phyloP scores from a whole-genome alignment of 2,329 filamentous ascomycete species.

The Fusarium napiforme region DNA sequence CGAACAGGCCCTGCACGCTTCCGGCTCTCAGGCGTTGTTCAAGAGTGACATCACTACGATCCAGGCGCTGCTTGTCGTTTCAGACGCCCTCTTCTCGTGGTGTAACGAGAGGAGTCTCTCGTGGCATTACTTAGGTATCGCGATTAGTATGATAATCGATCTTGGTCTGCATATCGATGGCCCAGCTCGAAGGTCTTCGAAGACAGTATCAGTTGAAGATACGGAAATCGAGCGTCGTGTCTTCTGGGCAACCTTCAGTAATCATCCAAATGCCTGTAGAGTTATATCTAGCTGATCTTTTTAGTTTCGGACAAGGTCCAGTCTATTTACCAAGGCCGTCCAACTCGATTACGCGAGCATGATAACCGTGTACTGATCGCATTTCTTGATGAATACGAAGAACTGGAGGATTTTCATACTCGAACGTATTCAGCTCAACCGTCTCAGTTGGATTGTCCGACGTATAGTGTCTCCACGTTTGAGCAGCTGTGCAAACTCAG shows the following conservation, averaged over 20 bases:
- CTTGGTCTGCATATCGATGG: slow-evolving; percentile 9
- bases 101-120: slow-evolving; percentile 20
- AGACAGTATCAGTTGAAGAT: slow-evolving; percentile 53
- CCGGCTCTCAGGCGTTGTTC: not conserved
- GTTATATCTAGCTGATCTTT: not conserved
- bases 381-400: slow-evolving; percentile 61
- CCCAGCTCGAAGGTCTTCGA: not conserved
- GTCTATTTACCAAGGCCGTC: slow-evolving; percentile 63
- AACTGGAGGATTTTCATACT: slow-evolving; percentile 59
- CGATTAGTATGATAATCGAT: slow-evolving; percentile 21
- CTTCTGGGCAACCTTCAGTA: slow-evolving; percentile 39
- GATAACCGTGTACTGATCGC: slow-evolving; percentile 58
- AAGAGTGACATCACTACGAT: slow-evolving; percentile 16
- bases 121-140: slow-evolving; percentile 24
- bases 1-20: not conserved
- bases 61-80: not conserved
- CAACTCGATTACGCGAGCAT: slow-evolving; percentile 55
- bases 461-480: slow-evolving; percentile 56
- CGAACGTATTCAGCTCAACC: slow-evolving; percentile 50
- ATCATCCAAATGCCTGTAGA: fast-evolving
- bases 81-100: not conserved
- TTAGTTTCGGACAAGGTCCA: slow-evolving; percentile 60
- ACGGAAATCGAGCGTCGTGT: slow-evolving; percentile 57
- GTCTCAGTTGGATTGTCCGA: slow-evolving; percentile 49
- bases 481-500: slow-evolving; percentile 55